Percentiles rank a stretch among this genome's conserved stretches.
Conservation (phyloP, 208 protist species). For the Wallacemonas sp. region DNA sequence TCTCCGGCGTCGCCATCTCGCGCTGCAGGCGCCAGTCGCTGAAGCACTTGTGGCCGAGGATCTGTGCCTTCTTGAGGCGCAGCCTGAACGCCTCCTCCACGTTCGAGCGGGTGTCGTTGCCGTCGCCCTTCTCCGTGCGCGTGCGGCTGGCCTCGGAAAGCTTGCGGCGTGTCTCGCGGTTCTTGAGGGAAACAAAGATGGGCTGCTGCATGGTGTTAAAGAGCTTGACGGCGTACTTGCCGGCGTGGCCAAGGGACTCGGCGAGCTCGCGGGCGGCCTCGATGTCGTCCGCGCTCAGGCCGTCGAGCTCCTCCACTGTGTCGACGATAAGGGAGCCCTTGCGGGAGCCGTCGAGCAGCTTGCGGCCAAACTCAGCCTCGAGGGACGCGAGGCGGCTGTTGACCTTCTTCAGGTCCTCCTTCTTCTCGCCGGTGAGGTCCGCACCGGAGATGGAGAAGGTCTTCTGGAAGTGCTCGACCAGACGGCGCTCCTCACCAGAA, state of each 20-base stretch:
- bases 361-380: slow-evolving; percentile 34
- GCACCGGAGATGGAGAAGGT: slow-evolving; percentile 46
- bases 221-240: slow-evolving; percentile 49
- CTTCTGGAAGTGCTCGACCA: slow-evolving; percentile 38
- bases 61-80: slow-evolving; percentile 44
- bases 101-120: slow-evolving; percentile 34
- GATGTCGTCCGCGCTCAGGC: slow-evolving; percentile 40
- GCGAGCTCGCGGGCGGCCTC: slow-evolving; percentile 30
- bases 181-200: slow-evolving; percentile 32
- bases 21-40: slow-evolving; percentile 45
- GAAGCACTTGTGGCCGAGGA: slow-evolving; percentile 53
- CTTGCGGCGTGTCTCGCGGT: slow-evolving; percentile 40
- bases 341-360: slow-evolving; percentile 35
- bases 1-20: slow-evolving; percentile 46
- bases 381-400: slow-evolving; percentile 47
- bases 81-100: slow-evolving; percentile 35
- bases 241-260: slow-evolving; percentile 31
- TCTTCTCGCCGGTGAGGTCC: slow-evolving; percentile 25
- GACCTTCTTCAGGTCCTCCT: slow-evolving; percentile 41
- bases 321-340: slow-evolving; percentile 36
- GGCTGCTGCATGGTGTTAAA: slow-evolving; percentile 66
- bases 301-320: slow-evolving; percentile 41
- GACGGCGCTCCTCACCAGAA: slow-evolving; percentile 33
- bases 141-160: slow-evolving; percentile 41
- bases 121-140: slow-evolving; percentile 25